These are phyloP conservation scores for Plantago rigida DNA, from an alignment of 305 asterid species.

Conservation along the genomic window DNA sequence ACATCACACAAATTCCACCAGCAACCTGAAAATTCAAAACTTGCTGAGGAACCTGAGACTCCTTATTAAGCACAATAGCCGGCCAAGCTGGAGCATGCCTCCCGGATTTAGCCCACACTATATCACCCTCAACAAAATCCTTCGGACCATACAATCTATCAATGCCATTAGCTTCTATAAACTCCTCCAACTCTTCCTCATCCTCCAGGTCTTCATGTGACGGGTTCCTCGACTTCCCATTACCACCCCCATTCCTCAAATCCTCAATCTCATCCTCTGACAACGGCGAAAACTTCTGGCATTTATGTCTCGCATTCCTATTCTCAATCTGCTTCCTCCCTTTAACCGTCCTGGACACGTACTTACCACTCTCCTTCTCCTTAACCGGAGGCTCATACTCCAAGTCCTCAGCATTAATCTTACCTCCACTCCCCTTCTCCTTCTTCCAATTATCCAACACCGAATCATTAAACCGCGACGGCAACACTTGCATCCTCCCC, in stretches of 20 bases:
- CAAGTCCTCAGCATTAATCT: conserved; percentile 48
- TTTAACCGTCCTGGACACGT: conserved; percentile 34
- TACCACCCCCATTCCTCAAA: conserved; percentile 35
- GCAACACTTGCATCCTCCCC: conserved; percentile 89
- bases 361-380: conserved; percentile 24
- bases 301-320: conserved; percentile 27
- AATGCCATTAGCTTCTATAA: conserved; percentile 38
- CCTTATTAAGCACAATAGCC: conserved; percentile 78
- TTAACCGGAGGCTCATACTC: conserved; percentile 55
- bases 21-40: conserved; percentile 57
- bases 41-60: conserved; percentile 69
- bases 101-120: conserved; percentile 93
- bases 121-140: conserved; percentile 64
- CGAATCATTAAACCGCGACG: conserved; percentile 85
- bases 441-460: conserved; percentile 91
- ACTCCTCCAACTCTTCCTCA: conserved; percentile 52
- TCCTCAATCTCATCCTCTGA: conserved; percentile 56
- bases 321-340: conserved; percentile 35
- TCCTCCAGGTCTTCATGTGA: conserved; percentile 39
- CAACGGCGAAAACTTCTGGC: conserved; percentile 51
- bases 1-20: conserved; percentile 80
- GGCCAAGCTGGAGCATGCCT: conserved; percentile 90
- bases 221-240: conserved; percentile 28
- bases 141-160: conserved; percentile 39
- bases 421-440: conserved; percentile 43